Evolutionary conservation across 2,329 filamentous ascomycete species (phyloP), one percentile per base, ranked within the genome.

Genomic region (Pseudogymnoascus sp.): DNA sequence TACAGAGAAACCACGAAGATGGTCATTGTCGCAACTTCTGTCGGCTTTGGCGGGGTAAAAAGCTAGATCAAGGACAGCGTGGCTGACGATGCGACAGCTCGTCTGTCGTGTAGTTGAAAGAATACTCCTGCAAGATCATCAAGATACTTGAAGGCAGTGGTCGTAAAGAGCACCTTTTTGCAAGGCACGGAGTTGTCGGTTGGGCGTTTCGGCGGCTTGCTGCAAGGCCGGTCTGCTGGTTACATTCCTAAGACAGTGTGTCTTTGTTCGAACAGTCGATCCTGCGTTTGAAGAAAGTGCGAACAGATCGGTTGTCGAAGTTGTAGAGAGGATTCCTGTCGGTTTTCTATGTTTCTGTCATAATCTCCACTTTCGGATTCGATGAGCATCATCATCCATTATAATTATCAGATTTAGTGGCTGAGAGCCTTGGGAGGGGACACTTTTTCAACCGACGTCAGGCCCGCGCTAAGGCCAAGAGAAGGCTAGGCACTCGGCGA

Each of bases 1-100:
- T 78, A 85, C 81, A 86, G 77, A 34, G 83, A 84, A 63, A 80
- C 82, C 60, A 85, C 80, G 68, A 85, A 84, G 72, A 84, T 79
- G 5, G 83, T 84, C 84, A 86, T 86, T 34, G 63, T 73, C 62
- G 64, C 40, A 3, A 34, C 23, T 34, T 56, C 9, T 34, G 28
- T 18, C 18, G 49, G 28, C 49, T 56, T 56, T 31, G 46, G 46
- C 31, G 46, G 46, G 46, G 46, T 56, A 56, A 56, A 34, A 4
- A 12, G 6, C 46, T 34, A 31, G 28, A 34, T 56, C 28, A 56
- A 56, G 49, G 11, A 16, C 28, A 56, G 7, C 49, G 49, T 34
- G 5, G 49, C 28, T 56, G 49, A 21, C 28, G 9, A 36, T 34
- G n/a, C 49, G 28, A 56, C 49, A 34, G 28, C 28, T 34, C 28